Evolutionary conservation across 257 asterid genomes (phyloP).

Genomic region (Euphrasia confusa): DNA sequence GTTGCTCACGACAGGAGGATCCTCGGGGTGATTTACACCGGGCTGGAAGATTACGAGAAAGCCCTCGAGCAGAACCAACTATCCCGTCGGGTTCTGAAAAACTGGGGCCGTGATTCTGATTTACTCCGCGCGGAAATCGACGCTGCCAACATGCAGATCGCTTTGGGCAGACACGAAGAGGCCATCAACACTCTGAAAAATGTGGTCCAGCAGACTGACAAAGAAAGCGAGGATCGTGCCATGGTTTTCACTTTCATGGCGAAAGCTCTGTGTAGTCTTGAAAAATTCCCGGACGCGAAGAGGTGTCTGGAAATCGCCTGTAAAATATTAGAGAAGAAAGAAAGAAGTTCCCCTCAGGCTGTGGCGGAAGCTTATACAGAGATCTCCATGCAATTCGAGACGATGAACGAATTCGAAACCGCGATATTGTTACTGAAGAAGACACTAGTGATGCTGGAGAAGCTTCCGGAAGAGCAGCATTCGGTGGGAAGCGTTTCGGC

Average conservation of each 20-base stretch:
- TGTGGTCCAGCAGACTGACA: conserved; percentile 66
- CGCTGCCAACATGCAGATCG: conserved; percentile 89
- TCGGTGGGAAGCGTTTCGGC: conserved; percentile 86
- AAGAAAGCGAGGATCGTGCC: conserved; percentile 82
- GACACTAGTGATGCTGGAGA: conserved; percentile 61
- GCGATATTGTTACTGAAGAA: conserved; percentile 66
- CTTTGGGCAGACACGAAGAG: conserved; percentile 69
- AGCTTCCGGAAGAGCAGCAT: conserved; percentile 85
- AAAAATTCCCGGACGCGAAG: conserved; percentile 65
- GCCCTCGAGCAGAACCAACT: conserved; percentile 83
- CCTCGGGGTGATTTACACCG: conserved; percentile 84
- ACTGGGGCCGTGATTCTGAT: conserved; percentile 77
- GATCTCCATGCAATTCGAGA: conserved; percentile 69
- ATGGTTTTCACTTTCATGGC: conserved; percentile 74
- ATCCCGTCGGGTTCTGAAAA: conserved; percentile 72
- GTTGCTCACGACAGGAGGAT: conserved; percentile 84
- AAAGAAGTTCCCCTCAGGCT: conserved; percentile 45
- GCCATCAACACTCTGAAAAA: conserved; percentile 72
- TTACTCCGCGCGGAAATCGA: conserved; percentile 86
- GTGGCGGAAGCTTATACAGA: conserved; percentile 81
- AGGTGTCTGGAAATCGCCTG: conserved; percentile 70
- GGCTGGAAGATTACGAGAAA: conserved; percentile 72
- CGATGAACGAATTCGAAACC: conserved; percentile 79
- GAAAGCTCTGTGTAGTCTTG: conserved; percentile 68
- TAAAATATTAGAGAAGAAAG: conserved; percentile 66